Percentiles rank a stretch among this genome's conserved stretches.
These are phyloP conservation scores for Ganoderma lucidum DNA, from an alignment of 1,284 basidiomycete species.

Conservation along the genomic window DNA sequence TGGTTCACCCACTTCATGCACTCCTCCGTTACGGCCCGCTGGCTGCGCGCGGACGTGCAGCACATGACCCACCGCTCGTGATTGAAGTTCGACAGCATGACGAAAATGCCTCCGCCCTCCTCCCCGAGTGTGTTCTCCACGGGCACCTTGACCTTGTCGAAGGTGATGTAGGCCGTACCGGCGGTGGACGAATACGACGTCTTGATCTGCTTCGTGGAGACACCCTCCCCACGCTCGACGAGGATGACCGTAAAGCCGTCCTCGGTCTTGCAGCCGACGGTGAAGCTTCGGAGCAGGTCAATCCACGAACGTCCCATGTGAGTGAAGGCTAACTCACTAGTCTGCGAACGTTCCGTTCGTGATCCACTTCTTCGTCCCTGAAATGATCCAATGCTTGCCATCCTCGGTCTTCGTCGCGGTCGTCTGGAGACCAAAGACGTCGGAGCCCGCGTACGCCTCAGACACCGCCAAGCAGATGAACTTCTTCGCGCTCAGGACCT, in stretches of 20 bases:
- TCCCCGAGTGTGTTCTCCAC: conserved; percentile 87
- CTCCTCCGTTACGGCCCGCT: conserved; percentile 67
- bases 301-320: not conserved
- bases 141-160: conserved; percentile 88
- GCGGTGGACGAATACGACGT: conserved; percentile 82
- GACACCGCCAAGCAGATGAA: conserved; percentile 84
- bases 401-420: conserved; percentile 86
- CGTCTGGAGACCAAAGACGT: conserved; percentile 85
- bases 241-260: conserved; percentile 88
- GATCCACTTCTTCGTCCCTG: conserved; percentile 88
- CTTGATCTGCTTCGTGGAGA: conserved; percentile 88
- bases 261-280: conserved; percentile 68
- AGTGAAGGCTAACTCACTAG: conserved; percentile 44
- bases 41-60: conserved; percentile 59
- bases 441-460: conserved; percentile 88
- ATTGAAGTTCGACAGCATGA: conserved; percentile 79
- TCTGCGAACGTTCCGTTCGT: conserved; percentile 79
- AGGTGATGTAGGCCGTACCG: conserved; percentile 88
- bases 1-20: conserved; percentile 83
- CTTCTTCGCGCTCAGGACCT: conserved; percentile 84
- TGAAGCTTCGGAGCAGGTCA: conserved; percentile 53
- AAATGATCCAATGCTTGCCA: conserved; percentile 87
- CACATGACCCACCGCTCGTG: conserved; percentile 79
- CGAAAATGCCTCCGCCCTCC: conserved; percentile 84
- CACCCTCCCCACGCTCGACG: conserved; percentile 77